A percentile compares a stretch with the other conserved stretches of the same genome.
These are phyloP conservation scores for Hsuehochloa calcarea DNA, from an alignment of 176 grass and related monocot genomes.

Conservation along the genomic window DNA sequence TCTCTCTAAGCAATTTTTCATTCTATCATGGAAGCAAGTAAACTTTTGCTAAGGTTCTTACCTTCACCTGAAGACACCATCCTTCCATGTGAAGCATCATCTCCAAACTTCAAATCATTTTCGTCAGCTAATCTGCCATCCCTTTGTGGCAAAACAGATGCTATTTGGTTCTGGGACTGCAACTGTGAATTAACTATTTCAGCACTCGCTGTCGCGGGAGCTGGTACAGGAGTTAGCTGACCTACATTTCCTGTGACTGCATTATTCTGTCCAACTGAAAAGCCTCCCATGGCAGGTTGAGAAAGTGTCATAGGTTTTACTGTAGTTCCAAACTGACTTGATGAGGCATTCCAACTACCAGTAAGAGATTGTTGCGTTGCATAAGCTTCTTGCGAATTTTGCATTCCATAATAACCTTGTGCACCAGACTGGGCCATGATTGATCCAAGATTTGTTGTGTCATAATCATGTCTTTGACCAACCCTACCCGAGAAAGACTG, in stretches of 20 bases:
- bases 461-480: slow-evolving; percentile 30
- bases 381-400: slow-evolving; percentile 42
- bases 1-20: background rate
- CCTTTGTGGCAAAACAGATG: slow-evolving; percentile 28
- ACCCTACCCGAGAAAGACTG: slow-evolving; percentile 30
- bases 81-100: slow-evolving; percentile 47
- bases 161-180: slow-evolving; percentile 23
- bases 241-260: slow-evolving; percentile 37
- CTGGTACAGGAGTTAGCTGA: slow-evolving; percentile 32
- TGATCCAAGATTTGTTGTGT: slow-evolving; percentile 38
- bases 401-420: slow-evolving; percentile 48
- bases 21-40: background rate
- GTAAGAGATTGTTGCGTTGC: slow-evolving; percentile 42
- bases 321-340: slow-evolving; percentile 40
- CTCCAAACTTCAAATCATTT: slow-evolving; percentile 43
- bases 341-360: slow-evolving; percentile 45
- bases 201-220: slow-evolving; percentile 23
- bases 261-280: slow-evolving; percentile 38
- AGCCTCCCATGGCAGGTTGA: slow-evolving; percentile 32
- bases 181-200: slow-evolving; percentile 27
- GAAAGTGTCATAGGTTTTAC: slow-evolving; percentile 37
- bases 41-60: slow-evolving; percentile 27
- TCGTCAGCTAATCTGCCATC: slow-evolving; percentile 21
- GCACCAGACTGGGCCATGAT: slow-evolving; percentile 33
- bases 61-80: slow-evolving; percentile 55